Percentiles rank a stretch among this genome's conserved stretches.
phyloP scores from a whole-genome alignment of 1,139 yeast genomes.

The Hyphopichia buzzinii region DNA sequence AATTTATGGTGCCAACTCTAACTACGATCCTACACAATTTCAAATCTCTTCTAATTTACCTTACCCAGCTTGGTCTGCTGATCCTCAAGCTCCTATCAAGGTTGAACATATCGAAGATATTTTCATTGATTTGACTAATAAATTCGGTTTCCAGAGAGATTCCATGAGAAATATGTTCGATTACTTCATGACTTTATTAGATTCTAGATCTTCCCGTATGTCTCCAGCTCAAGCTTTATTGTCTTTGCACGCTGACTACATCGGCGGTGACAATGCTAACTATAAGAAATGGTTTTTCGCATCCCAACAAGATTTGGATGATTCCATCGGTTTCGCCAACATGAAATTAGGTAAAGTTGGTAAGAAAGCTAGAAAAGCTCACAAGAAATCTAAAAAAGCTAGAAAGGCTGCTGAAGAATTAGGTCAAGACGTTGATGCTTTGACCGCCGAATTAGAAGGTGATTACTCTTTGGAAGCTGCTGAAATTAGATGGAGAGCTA shows the following conservation, averaged over 20 bases:
- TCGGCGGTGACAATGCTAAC: conserved; percentile 46
- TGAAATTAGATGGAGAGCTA: conserved; percentile 51
- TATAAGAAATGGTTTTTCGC: conserved; percentile 47
- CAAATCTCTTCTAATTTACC: conserved; percentile 66
- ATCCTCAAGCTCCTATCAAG: conserved; percentile 74
- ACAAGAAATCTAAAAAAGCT: conserved; percentile 62
- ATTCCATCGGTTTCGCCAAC: conserved; percentile 44
- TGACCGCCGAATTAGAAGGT: conserved; percentile 81
- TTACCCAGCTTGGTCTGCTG: conserved; percentile 96
- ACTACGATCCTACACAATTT: conserved; percentile 65
- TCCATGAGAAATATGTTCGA: conserved; percentile 97
- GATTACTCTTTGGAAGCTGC: conserved; percentile 65
- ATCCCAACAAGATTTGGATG: conserved; percentile 41
- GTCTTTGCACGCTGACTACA: conserved; percentile 93
- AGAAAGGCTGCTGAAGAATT: conserved; percentile 54
- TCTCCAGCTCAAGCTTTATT: conserved; percentile 92
- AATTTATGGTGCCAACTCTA: conserved; percentile 67
- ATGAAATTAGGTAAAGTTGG: conserved; percentile 76
- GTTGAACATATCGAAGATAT: conserved; percentile 91
- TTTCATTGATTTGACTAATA: conserved; percentile 83
- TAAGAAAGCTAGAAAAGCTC: conserved; percentile 50
- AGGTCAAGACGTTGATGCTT: conserved; percentile 48
- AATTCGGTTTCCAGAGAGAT: conserved; percentile 97
- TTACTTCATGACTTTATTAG: conserved; percentile 89
- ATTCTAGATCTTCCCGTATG: conserved; percentile 95